Evolutionary conservation across 306 rosid genomes (phyloP), one percentile per base, ranked within the genome.

Genomic region (Hippophae rhamnoides): DNA sequence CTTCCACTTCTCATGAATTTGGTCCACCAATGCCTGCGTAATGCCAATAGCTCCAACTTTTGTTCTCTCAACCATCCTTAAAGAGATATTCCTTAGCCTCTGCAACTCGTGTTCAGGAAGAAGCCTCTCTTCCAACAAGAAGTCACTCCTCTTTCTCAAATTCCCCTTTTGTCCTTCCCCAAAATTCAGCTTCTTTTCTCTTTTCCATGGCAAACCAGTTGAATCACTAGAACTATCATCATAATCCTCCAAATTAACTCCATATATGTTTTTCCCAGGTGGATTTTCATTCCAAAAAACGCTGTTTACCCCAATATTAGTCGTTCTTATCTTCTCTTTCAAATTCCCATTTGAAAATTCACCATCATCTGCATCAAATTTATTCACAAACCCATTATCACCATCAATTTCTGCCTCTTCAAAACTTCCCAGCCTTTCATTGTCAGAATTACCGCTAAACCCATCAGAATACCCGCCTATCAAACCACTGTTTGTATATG

Each of bases 81-180:
- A 72, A 11, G 97, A 82, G 60, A 90, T 31, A 27, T 85, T 90
- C 59, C 96, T 82, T 8, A 90, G 92, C 85, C 96, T 84, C 74
- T 58, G 74, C 72, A 90, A 69, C 58, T 87, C 96, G 14, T 90
- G 94, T 58, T 79, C 85, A 2, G 97, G 94, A 56, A 90, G 65
- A 64, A 57, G 59, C 58, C 26, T 69, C 76, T 90, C 97, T 7
- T 89, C 95, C 60, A 76, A 46, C 53, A 60, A 69, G 26, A 85
- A 64, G 45, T 74, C 84, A 58, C 87, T 86, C 57, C 85, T 70
- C 62, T 66, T 69, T 67, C 61, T 78, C 61, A 40, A 11, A n/a
- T 23, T 69, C 13, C 6, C 43, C 51, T 52, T 71, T 48, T 47
- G 86, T 14, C 57, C 70, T 65, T 56, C 84, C 49, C 12, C 63